phyloP scores from a whole-genome alignment of 805 yeast genomes.

The Candida nonsorbophila region DNA sequence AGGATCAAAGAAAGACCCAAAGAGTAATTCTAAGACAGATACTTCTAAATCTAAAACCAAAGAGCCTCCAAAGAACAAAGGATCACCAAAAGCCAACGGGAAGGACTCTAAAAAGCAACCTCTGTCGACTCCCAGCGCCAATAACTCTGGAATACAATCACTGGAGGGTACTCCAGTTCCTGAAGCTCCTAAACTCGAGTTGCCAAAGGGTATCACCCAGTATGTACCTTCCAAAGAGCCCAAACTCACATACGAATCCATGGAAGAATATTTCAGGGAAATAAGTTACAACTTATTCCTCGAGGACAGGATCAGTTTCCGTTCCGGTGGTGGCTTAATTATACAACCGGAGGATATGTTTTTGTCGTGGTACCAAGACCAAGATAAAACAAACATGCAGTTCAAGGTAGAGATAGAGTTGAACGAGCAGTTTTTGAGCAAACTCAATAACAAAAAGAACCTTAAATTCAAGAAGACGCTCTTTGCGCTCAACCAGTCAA shows the following conservation, averaged over 20 bases:
- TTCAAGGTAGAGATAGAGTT: slow-evolving; percentile 39
- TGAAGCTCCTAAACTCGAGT: not conserved
- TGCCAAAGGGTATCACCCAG: slow-evolving; percentile 23
- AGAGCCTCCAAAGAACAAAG: too few relatives aligned
- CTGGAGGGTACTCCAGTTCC: too few relatives aligned
- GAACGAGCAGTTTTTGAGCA: slow-evolving; percentile 44
- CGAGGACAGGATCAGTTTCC: slow-evolving; percentile 45
- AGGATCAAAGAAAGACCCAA: too few relatives aligned
- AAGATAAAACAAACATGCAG: slow-evolving; percentile 33
- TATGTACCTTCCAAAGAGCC: slow-evolving; percentile 35
- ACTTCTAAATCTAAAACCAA: too few relatives aligned
- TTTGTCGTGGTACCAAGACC: slow-evolving; percentile 48
- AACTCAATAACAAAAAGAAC: slow-evolving; percentile 46
- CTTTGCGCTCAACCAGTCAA: slow-evolving; percentile 52
- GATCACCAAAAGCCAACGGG: too few relatives aligned
- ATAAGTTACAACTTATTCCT: slow-evolving; percentile 58
- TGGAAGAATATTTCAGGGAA: slow-evolving; percentile 50
- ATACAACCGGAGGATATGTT: slow-evolving; percentile 37
- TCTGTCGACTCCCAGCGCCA: too few relatives aligned
- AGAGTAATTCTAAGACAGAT: too few relatives aligned
- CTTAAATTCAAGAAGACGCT: slow-evolving; percentile 53
- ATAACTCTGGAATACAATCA: too few relatives aligned
- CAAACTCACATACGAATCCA: slow-evolving; percentile 41
- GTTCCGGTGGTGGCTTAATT: slow-evolving; percentile 31
- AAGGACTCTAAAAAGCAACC: too few relatives aligned